phyloP scores from a whole-genome alignment of 768 basidiomycete genomes.

The Cyclocybe cylindracea region DNA sequence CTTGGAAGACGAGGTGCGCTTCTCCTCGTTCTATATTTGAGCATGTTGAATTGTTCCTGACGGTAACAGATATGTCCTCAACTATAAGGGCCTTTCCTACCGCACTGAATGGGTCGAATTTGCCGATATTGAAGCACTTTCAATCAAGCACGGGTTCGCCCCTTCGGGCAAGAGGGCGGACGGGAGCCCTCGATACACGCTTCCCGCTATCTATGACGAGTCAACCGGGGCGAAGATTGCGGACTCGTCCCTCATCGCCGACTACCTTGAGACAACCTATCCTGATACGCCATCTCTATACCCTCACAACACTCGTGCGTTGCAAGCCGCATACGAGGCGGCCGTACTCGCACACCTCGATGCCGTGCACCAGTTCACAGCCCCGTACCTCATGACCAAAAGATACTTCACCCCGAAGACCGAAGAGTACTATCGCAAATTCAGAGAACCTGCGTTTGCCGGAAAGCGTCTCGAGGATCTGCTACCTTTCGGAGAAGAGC shows the following conservation, averaged over 20 bases:
- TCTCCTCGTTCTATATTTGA: too few species aligned
- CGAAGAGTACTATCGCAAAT: slow-evolving; percentile 6
- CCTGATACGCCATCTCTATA: slow-evolving; percentile 41
- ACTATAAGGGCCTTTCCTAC: slow-evolving; percentile 37
- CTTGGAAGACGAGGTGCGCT: too few species aligned
- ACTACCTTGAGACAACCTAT: slow-evolving; percentile 50
- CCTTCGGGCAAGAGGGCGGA: slow-evolving; percentile 28
- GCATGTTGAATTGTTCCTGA: too few species aligned
- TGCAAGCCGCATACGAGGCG: slow-evolving; percentile 12
- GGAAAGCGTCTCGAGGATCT: slow-evolving; percentile 13
- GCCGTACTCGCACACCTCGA: background rate
- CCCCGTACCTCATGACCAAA: background rate
- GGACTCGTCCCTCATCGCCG: slow-evolving; percentile 45
- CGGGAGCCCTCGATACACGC: slow-evolving; percentile 35
- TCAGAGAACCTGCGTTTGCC: slow-evolving; percentile 12
- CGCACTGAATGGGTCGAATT: slow-evolving; percentile 52
- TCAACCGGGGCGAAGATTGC: slow-evolving; percentile 34
- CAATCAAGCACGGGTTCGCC: slow-evolving; percentile 30
- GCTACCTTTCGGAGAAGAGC: slow-evolving; percentile 13
- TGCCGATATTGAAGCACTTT: slow-evolving; percentile 41
- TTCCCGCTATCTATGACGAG: slow-evolving; percentile 51
- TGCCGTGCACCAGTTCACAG: slow-evolving; percentile 3
- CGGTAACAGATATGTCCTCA: slow-evolving; percentile 26
- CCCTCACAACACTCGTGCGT: slow-evolving; percentile 22
- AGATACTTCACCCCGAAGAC: slow-evolving; percentile 4